Base-by-base conservation (phyloP, 139 green algal species). In the Asterochloris sp. region DNA sequence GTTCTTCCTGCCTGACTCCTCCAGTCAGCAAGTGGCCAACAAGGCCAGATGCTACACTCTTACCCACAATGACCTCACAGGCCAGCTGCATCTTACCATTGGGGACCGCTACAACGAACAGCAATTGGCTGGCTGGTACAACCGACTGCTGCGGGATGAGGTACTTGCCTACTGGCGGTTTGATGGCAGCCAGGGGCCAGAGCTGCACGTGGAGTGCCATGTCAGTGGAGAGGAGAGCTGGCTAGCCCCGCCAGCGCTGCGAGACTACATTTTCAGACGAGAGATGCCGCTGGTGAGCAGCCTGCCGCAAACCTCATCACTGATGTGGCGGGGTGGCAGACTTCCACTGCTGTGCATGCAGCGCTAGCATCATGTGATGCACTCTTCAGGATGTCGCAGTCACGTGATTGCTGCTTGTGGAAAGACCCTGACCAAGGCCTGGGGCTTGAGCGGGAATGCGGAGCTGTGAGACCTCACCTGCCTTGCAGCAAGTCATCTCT, bases 31-130 rank as follows among this genome's bases (percentile, higher is more conserved):
- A 54, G 6, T 54, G 38, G 38, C 4, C 38, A 6, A 54, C 6
- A 54, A 67, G 0, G 73, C 80, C 0, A 83, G 94, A 4, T 80
- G 86, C n/a, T 98, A 98, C 88, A 98, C 95, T 0, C 87, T 98
- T 13, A 98, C 95, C 0, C 95, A 98, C 86, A 97, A 98, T 81
- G 95, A 98, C 83, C 75, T 98, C 0, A 98, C 95, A 0, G 95
- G 92, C 28, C 88, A 87, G 60, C 87, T 98, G 19, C 71, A 84
- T 21, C 86, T 98, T 10, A 91, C 94, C 8, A 91, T 98, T 67
- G 95, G 94, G 15, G 54, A 69, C 0, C 82, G 94, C 11, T 96
- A 93, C 89, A 98, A 98, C 84, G n/a, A 66, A 23, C 16, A 76
- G 16, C 94, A 98, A 84, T 89, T 98, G 15, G 91, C 90, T 11